Base-by-base conservation (phyloP, 1,284 basidiomycete species). In the Irpex rosettiformis region DNA sequence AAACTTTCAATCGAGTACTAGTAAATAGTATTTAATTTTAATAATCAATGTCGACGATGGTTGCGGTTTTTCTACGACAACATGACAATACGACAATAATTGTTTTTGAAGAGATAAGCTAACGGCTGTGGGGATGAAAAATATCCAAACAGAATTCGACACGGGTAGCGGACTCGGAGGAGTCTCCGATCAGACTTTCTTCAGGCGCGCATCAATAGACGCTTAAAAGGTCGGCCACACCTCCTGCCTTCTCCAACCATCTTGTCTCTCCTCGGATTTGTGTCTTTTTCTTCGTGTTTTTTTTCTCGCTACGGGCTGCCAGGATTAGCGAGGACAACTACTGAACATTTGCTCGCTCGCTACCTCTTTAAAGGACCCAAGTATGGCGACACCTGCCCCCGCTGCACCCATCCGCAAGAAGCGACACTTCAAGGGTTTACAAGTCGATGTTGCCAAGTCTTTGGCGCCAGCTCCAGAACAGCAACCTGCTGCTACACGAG, bases 361-460 rank as follows among this genome's bases (percentile, higher is more conserved):
- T 27, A 10, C 24, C 40, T 37, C 6, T 18, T 33, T 4, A 11
- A 11, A 8, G 21, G n/a, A 29, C 18, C 24, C 28, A 40, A 25
- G 33, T 27, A 52, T 60, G 58, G 54, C 61, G 42, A 52, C 58
- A 11, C 40, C 55, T 24, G 48, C 67, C 25, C 66, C 66, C 40
- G 21, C 56, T n/a, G 66, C 65, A 51, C 68, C 85, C 49, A 77
- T 89, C 56, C 83, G 89, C 66, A 90, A 89, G 70, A 92, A 92
- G 72, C 82, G 89, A 58, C 91, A 92, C 73, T 90, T 90, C 79
- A 91, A 91, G 73, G 80, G 79, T 33, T 82, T 92, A 27, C 79
- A 83, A 65, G 83, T 91, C 64, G 77, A 86, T 66, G 83, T 84
- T 53, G 63, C 77, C 52, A 72, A 77, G 45, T 73, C 82, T 13